A percentile compares a stretch with the other conserved stretches of the same genome.
Evolutionary conservation across 176 grass and related monocot species (phyloP).

Genomic region (Oryza rufipogon): DNA sequence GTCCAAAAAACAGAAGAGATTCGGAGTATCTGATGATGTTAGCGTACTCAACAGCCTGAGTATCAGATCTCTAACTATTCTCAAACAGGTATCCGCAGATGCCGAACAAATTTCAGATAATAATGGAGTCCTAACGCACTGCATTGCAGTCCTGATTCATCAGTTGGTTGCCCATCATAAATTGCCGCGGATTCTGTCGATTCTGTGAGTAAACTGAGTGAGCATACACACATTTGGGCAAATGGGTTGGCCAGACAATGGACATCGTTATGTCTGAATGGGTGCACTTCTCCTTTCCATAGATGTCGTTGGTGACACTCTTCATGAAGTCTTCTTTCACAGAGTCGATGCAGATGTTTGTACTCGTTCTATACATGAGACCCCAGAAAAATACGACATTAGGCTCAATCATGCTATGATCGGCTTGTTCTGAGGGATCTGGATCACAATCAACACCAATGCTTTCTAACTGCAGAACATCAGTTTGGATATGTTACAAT

Average conservation of each 20-base stretch:
- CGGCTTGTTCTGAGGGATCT: conserved; percentile 57
- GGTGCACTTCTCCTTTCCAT: conserved; percentile 48
- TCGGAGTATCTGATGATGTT: conserved; percentile 35
- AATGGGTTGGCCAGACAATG: conserved; percentile 43
- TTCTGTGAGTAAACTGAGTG: conserved; percentile 42
- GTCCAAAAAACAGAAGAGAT: conserved; percentile 19
- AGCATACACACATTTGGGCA: conserved; percentile 53
- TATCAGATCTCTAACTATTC: conserved; percentile 24
- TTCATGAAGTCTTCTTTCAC: conserved; percentile 72
- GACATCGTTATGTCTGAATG: conserved; percentile 51
- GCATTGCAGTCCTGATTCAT: conserved; percentile 39
- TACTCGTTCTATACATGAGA: conserved; percentile 36
- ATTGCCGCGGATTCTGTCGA: conserved; percentile 32
- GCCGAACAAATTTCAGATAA: conserved; percentile 11
- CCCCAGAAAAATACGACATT: conserved; percentile 75
- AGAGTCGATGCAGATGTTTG: conserved; percentile 41
- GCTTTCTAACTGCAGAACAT: conserved; percentile 62
- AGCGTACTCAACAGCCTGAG: conserved; percentile 25
- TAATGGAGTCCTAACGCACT: conserved; percentile 28
- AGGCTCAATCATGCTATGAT: conserved; percentile 45
- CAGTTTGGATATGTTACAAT: conserved; percentile 36
- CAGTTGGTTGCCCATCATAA: conserved; percentile 43
- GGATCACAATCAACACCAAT: conserved; percentile 58
- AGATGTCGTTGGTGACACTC: conserved; percentile 53
- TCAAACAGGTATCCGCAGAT: conserved; percentile 37